phyloP scores from a whole-genome alignment of 2,329 filamentous ascomycete genomes.

The Raffaelea albimanens region DNA sequence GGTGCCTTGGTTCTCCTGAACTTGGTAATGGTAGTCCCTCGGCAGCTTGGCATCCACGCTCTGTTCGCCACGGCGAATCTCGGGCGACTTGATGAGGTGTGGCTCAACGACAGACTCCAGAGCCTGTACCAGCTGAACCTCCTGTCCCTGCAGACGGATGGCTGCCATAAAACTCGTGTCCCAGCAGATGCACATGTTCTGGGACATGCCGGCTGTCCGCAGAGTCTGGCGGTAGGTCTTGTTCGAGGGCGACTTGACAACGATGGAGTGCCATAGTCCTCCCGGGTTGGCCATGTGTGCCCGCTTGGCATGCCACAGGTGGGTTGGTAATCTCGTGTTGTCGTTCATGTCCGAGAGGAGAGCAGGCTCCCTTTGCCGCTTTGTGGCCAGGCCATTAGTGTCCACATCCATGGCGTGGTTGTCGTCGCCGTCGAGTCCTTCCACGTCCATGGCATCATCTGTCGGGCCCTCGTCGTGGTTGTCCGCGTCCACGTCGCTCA shows the following conservation, averaged over 20 bases:
- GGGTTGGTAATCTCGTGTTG: slow-evolving; percentile 93
- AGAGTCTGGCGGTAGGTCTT: slow-evolving; percentile 88
- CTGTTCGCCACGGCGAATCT: slow-evolving; percentile 3
- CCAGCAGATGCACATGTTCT: slow-evolving; percentile 63
- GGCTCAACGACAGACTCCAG: slow-evolving; percentile 10
- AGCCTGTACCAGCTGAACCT: slow-evolving; percentile 2
- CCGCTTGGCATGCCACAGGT: slow-evolving; percentile 87
- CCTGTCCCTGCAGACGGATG: slow-evolving; percentile 60
- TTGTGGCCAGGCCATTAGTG: slow-evolving; percentile 43
- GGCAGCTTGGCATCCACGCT: slow-evolving; percentile 12
- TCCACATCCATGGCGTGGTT: too few relatives aligned
- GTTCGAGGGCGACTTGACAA: slow-evolving; percentile 76
- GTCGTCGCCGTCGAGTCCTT: neutral
- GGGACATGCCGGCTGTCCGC: slow-evolving; percentile 63
- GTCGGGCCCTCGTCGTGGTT: neutral
- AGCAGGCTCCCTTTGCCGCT: slow-evolving; percentile 24
- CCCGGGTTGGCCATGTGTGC: slow-evolving; percentile 75
- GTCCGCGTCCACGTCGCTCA: neutral
- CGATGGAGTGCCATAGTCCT: slow-evolving; percentile 81
- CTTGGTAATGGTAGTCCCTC: slow-evolving; percentile 11
- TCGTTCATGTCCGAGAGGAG: slow-evolving; percentile 22
- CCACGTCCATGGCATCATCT: neutral
- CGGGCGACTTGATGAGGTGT: slow-evolving; percentile 2
- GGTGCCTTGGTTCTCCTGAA: neutral
- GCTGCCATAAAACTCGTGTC: slow-evolving; percentile 93